Evolutionary conservation across 2,329 filamentous ascomycete genomes (phyloP).

Genomic region (Grosmannia clavigera): DNA sequence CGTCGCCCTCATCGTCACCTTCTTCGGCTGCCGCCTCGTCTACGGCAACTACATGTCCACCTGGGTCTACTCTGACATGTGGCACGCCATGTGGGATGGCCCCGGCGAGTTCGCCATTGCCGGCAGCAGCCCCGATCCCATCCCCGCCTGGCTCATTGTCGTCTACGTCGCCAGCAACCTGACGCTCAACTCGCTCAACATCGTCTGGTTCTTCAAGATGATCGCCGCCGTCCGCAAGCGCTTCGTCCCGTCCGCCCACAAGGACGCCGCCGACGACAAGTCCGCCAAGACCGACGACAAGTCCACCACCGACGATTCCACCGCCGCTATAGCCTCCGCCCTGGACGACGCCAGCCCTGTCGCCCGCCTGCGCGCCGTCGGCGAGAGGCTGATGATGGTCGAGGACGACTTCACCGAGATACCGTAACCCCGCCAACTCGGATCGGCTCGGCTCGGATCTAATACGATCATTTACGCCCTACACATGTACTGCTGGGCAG

Average conservation of each 20-base stretch:
- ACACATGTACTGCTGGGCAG: no score
- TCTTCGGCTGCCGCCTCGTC: conserved; percentile 64
- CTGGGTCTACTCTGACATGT: conserved; percentile 59
- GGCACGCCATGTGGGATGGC: conserved; percentile 37
- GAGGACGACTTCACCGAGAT: conserved; percentile 13
- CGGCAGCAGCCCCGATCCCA: conserved; percentile 24
- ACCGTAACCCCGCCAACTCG: conserved; percentile 5
- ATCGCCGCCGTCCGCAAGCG: conserved; percentile 65
- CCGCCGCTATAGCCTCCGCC: conserved; percentile 1
- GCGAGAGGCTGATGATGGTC: conserved; percentile 9
- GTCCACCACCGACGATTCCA: conserved; percentile 12
- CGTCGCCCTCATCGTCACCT: conserved; percentile 55
- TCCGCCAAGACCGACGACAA: conserved; percentile 12
- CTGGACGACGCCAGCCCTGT: conserved; percentile 9
- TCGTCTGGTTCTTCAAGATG: conserved; percentile 84
- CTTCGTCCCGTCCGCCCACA: conserved; percentile 42
- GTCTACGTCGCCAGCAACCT: conserved; percentile 60
- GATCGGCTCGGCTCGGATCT: neutral
- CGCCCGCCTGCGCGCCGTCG: conserved; percentile 12
- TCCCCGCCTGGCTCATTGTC: conserved; percentile 58
- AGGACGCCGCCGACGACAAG: neutral
- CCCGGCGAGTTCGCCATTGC: conserved; percentile 19
- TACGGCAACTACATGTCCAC: conserved; percentile 66
- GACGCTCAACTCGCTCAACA: conserved; percentile 63
- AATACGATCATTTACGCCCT: no score